Evolutionary conservation across 306 rosid genomes (phyloP).

Genomic region (Acacia confusa): DNA sequence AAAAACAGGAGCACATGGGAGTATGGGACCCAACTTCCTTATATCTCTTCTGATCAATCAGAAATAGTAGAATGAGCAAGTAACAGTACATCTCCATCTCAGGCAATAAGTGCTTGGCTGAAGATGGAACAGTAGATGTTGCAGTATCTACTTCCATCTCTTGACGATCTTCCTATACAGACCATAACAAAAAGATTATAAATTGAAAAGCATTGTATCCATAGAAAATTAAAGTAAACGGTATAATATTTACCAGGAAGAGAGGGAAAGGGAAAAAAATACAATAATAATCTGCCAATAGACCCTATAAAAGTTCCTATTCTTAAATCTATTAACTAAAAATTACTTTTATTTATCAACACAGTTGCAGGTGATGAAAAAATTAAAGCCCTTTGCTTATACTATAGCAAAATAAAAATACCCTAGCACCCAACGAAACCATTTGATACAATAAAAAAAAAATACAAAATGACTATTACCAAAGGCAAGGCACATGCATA

Average conservation of each 20-base stretch:
- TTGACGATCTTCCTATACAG: slow-evolving; percentile 67
- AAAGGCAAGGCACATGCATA: neutral
- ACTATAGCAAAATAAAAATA: neutral
- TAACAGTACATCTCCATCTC: slow-evolving; percentile 92
- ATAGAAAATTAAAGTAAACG: slow-evolving; percentile 4
- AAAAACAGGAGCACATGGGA: neutral
- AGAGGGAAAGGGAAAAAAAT: neutral
- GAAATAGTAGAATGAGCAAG: slow-evolving; percentile 78
- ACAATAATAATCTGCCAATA: neutral
- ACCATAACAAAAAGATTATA: neutral
- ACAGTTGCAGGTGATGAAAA: neutral
- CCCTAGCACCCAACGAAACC: neutral
- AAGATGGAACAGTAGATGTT: slow-evolving; percentile 62
- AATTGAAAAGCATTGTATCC: neutral
- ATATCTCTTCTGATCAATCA: slow-evolving; percentile 90
- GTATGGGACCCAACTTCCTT: slow-evolving; percentile 53
- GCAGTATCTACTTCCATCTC: slow-evolving; percentile 94
- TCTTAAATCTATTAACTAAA: neutral
- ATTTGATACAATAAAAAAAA: neutral
- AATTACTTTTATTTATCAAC: neutral
- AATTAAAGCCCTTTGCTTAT: neutral
- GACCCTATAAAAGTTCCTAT: neutral
- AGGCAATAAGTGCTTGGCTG: slow-evolving; percentile 63
- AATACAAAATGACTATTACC: neutral
- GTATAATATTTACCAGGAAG: neutral